Base-by-base conservation (phyloP, 2,329 filamentous ascomycete genomes). In the Colletotrichum sp. region DNA sequence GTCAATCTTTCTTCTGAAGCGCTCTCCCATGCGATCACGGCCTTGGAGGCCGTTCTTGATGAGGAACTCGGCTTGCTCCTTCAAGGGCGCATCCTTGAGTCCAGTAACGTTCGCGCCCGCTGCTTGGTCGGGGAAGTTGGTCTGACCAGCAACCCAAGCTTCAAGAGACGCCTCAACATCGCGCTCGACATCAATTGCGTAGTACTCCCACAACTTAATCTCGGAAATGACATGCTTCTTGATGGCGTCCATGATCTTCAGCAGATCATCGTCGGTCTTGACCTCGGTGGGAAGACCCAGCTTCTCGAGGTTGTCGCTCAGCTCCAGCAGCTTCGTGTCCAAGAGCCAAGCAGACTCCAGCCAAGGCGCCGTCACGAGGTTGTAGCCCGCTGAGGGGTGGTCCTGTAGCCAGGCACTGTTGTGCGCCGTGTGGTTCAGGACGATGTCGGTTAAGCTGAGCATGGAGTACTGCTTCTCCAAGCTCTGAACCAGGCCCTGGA, bases 401-500 rank as follows among this genome's bases (percentile, higher is more conserved):
- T 97, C 93, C 81, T 97, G 89, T 13, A 99, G 89, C 97, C 97
- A 99, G 79, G 93, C 91, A 84, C 94, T 97, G 84, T 98, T 98
- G 86, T 98, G 91, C 8, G 97, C 96, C 6, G 97, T 99, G 85
- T 99, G 97, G 81, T 99, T 99, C 87, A 97, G 95, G 58, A 99
- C 97, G 75, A 99, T 96, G 82, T 99, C 97, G 1, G 96, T 98
- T 85, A 99, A 85, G 75, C 94, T 95, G 70, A 99, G 88, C 68
- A 99, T 87, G 4, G 94, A 94, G 82, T 97, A 92, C 66, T 98
- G 92, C 66, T 92, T 89, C 83, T 98, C 94, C 89, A 99, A 93
- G 80, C 91, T 95, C 57, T 90, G 84, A 21, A 98, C 91, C 87
- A 99, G 88, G 61, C 91, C 88, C 72, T 92, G 87, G 69, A 98